phyloP scores from a whole-genome alignment of 257 asterid genomes.

The Gynochthodes officinalis region DNA sequence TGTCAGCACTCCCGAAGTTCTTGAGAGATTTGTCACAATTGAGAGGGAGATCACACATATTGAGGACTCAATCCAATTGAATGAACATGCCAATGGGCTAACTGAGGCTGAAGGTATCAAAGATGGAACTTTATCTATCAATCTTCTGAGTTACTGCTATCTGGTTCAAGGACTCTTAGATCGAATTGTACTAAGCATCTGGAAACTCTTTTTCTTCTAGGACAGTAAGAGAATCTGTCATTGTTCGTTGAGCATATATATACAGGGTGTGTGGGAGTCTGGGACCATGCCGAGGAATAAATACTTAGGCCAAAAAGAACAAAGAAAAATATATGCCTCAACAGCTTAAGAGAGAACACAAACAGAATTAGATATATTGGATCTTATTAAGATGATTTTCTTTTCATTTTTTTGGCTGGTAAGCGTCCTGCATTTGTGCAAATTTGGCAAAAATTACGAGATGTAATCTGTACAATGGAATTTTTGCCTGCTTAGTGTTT shows the following conservation, averaged over 20 bases:
- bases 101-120: constrained; percentile 45
- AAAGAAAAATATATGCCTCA: neutral
- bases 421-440: neutral
- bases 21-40: constrained; percentile 71
- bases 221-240: neutral
- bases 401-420: neutral
- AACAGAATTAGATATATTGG: neutral
- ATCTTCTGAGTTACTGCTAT: neutral
- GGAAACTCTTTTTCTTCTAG: neutral
- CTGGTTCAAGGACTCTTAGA: neutral
- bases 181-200: neutral
- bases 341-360: neutral
- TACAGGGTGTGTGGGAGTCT: neutral
- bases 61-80: constrained; percentile 54
- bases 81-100: constrained; percentile 41
- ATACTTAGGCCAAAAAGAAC: neutral
- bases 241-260: neutral
- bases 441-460: neutral
- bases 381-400: neutral
- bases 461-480: no score
- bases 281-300: neutral
- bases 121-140: neutral
- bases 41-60: constrained; percentile 74
- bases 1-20: constrained; percentile 76
- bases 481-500: no score